Evolutionary conservation across 345 rosid species (phyloP), one percentile per base, ranked within the genome.

Genomic region (Adansonia digitata): DNA sequence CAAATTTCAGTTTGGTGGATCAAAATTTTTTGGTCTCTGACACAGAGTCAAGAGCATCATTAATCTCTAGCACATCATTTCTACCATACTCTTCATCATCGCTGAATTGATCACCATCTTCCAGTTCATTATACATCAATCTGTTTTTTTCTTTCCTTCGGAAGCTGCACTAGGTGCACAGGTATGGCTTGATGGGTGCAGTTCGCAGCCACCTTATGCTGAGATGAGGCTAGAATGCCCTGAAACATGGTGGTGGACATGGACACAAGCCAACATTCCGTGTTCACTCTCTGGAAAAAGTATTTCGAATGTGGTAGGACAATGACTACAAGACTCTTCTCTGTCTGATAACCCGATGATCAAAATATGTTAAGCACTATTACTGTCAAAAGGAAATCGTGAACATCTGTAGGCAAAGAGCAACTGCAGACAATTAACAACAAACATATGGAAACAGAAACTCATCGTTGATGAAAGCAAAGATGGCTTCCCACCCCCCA

Each of bases 101-200:
- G 13, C 85, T 85, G 69, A 63, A 86, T 40, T 76, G 80, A 40
- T 70, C 94, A 0, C 90, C 90, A 26, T 88, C 93, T 71, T 88
- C 87, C 11, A 87, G 82, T 53, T 94, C 87, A 49, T 92, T 88
- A 82, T 94, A 92, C 84, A 89, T 74, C 24, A 86, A n/a, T 20
- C 77, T 85, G 9, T 79, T 70, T 22, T n/a, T 79, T 83, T 18
- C 72, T 81, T 79, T 84, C 88, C 84, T 82, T 88, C 0, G 92
- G 88, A 69, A 92, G 92, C 72, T 93, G 97, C 37, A 92, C 90
- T 4, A 92, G 85, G 77, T 94, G 97, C 84, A 84, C 85, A 94
- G 73, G 82, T 87, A 40, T 40, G 12, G 1, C 45, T 42, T 42
- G 45, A 42, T 13, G 1, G 14, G 14, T 42, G 8, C 46, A 42